phyloP scores from a whole-genome alignment of 768 basidiomycete species.

The Asterophora parasitica region DNA sequence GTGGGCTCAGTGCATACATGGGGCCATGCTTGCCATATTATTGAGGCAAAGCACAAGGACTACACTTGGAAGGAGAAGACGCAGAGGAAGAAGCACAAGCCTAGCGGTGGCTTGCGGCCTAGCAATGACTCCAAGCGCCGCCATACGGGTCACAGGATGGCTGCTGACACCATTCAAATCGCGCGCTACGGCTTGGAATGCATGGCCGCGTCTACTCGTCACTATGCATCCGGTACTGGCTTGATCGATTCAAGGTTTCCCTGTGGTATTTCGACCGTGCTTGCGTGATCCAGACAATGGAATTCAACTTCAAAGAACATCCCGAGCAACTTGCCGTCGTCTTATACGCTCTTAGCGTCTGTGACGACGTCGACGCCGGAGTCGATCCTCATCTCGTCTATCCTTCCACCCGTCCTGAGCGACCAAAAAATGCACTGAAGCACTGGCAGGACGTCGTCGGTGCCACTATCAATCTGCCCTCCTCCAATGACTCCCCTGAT shows the following conservation, averaged over 20 bases:
- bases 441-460: constrained; percentile 7
- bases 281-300: constrained; percentile 12
- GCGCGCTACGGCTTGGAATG: not conserved
- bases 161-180: not conserved
- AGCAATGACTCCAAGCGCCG: too few relatives aligned
- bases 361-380: constrained; percentile 12
- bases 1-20: too few relatives aligned
- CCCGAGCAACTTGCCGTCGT: constrained; percentile 18
- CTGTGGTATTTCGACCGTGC: constrained; percentile 25
- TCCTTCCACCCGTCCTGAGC: not conserved
- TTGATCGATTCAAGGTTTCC: constrained; percentile 15
- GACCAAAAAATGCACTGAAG: not conserved
- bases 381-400: constrained; percentile 6
- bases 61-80: too few relatives aligned
- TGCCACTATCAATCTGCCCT: not conserved
- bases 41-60: too few relatives aligned
- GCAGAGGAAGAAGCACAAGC: not conserved
- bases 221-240: constrained; percentile 17
- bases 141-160: not conserved
- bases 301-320: constrained; percentile 18
- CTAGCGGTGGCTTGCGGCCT: too few relatives aligned
- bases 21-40: too few relatives aligned
- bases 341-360: constrained; percentile 10
- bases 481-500: not conserved
- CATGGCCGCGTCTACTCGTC: constrained; percentile 9